Percentiles rank a stretch among this genome's conserved stretches.
Evolutionary conservation across 1,139 yeast genomes (phyloP).

Genomic region (Yamadazyma triangularis): DNA sequence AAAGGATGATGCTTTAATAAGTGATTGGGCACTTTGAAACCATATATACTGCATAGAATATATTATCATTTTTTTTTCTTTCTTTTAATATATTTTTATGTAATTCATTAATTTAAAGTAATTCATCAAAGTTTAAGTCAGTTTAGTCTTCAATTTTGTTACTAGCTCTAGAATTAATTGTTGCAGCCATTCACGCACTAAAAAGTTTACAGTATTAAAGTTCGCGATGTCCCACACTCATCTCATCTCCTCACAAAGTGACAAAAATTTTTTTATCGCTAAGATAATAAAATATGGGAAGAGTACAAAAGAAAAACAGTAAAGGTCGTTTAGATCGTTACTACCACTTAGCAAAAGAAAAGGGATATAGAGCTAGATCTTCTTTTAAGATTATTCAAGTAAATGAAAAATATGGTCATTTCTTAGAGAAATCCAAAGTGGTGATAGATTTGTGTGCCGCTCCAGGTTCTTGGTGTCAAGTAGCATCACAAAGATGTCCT

Average conservation of each 20-base stretch:
- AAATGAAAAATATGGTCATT: slow-evolving; percentile 94
- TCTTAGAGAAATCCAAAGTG: slow-evolving; percentile 89
- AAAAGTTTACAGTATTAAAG: no score
- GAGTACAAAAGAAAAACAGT: slow-evolving; percentile 91
- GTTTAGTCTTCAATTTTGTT: no score
- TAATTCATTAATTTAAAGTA: no score
- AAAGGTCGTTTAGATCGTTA: slow-evolving; percentile 99
- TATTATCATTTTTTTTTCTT: no score
- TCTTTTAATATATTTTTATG: no score
- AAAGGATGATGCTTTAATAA: slow-evolving; percentile 15
- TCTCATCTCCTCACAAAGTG: no score
- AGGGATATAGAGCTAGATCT: slow-evolving; percentile 98
- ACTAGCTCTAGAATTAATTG: no score
- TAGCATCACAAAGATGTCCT: slow-evolving; percentile 90
- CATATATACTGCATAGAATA: no score
- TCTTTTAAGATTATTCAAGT: slow-evolving; percentile 93
- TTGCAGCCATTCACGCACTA: no score
- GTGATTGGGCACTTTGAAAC: slow-evolving; percentile 29
- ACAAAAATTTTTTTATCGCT: no score
- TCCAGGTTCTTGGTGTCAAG: slow-evolving; percentile 99
- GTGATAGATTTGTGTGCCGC: slow-evolving; percentile 99
- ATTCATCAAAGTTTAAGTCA: no score
- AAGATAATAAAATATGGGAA: slow-evolving; percentile 72
- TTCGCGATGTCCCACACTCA: not conserved
- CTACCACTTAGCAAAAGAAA: slow-evolving; percentile 93